Conservation (phyloP, 2,329 filamentous ascomycete species). For the Huntiella savannae region DNA sequence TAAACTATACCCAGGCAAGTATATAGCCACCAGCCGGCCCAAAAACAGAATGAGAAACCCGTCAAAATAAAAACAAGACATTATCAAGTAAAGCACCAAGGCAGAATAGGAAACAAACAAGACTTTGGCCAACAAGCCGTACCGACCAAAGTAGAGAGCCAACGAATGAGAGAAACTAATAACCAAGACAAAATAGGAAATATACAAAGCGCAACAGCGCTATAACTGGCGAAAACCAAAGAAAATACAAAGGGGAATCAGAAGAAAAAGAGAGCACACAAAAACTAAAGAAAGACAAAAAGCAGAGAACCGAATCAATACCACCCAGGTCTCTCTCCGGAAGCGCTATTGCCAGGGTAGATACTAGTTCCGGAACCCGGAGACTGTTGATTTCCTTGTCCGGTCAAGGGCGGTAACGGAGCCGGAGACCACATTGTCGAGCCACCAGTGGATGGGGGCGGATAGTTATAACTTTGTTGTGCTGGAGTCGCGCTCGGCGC, state of each 20-base stretch:
- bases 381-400: conserved; percentile 35
- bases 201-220: background rate
- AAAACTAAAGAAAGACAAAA: conserved; percentile 6
- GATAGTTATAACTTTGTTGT: conserved; percentile 43
- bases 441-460: conserved; percentile 24
- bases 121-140: background rate
- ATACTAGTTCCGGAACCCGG: conserved; percentile 31
- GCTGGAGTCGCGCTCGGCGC: conserved; percentile 25
- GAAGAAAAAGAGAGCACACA: conserved; percentile 1
- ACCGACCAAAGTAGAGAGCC: conserved; percentile 5
- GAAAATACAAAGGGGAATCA: conserved; percentile 3
- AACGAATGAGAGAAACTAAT: conserved; percentile 6
- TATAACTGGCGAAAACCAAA: background rate
- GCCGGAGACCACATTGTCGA: conserved; percentile 41
- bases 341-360: conserved; percentile 47
- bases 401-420: conserved; percentile 35
- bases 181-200: conserved; percentile 2
- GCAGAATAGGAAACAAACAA: conserved; percentile 9
- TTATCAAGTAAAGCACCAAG: conserved; percentile 7
- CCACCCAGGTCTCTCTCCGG: conserved; percentile 31
- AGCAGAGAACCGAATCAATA: conserved; percentile 16
- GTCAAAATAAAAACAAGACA: too few species aligned
- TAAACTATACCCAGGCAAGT: background rate
- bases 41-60: background rate
- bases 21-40: too few species aligned